These are phyloP conservation scores for Klebsormidium nitens DNA, from an alignment of 139 green algal genomes.

Conservation along the genomic window DNA sequence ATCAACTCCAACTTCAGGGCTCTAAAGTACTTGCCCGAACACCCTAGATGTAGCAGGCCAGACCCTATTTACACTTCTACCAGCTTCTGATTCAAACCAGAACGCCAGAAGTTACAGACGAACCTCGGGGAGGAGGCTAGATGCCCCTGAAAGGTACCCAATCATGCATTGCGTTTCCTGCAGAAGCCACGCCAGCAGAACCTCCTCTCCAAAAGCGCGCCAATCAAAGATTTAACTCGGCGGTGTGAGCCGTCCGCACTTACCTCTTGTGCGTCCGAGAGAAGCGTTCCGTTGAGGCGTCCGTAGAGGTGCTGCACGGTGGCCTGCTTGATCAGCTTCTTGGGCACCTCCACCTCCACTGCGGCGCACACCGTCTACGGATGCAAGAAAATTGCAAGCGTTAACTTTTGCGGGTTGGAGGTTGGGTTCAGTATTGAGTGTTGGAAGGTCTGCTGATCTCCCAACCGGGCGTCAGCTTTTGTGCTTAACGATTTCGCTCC, in stretches of 20 bases:
- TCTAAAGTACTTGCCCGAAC: too few species aligned
- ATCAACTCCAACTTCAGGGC: too few species aligned
- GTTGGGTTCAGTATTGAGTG: too few species aligned
- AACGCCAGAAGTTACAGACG: constrained; percentile 1
- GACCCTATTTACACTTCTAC: constrained; percentile 1
- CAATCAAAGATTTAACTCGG: background rate
- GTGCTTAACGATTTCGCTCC: too few species aligned
- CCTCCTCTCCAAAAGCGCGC: constrained; percentile 1
- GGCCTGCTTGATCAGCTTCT: constrained; percentile 74
- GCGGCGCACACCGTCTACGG: constrained; percentile 50
- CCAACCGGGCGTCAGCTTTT: too few species aligned
- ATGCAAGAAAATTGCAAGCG: too few species aligned
- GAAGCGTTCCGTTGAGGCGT: constrained; percentile 65
- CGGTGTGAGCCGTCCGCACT: background rate
- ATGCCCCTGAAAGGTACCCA: too few species aligned
- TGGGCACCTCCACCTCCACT: constrained; percentile 75
- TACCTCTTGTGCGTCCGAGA: constrained; percentile 43
- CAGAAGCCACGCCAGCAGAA: too few species aligned
- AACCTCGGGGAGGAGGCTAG: too few species aligned
- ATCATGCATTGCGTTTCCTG: too few species aligned
- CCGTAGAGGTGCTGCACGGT: constrained; percentile 94
- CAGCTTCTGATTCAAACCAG: background rate
- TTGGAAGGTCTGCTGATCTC: too few species aligned
- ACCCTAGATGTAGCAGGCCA: constrained; percentile 17
- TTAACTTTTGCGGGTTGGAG: too few species aligned